Base-by-base conservation (phyloP, 1,139 yeast species). In the Scheffersomyces parashehatae region DNA sequence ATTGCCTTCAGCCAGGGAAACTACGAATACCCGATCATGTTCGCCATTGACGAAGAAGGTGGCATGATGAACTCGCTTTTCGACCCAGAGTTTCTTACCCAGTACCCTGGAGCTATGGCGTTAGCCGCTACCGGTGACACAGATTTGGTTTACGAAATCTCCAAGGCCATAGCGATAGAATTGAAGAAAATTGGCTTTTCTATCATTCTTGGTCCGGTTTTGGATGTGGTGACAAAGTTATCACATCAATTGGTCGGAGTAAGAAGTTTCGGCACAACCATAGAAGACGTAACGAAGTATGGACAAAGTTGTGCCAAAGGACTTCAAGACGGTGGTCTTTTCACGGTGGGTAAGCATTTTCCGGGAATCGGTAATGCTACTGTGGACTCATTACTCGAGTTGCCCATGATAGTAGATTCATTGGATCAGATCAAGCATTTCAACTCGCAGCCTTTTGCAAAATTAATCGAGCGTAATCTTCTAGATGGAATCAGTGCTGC, bases 61-160 rank as follows among this genome's bases (percentile, higher is more conserved):
- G 62, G 73, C 58, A 52, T 79, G 81, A 44, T 80, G 62, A 81
- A 82, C 58, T 73, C 83, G 28, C 64, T 82, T 36, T 79, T 77
- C 54, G 85, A 81, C 52, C 71, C 76, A 4, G 72, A 73, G 9
- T 68, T 64, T 46, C 59, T 82, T 28, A 76, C 83, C 8, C 87
- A 82, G 57, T 80, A 77, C 50, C 88, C 88, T 0, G 81, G 84
- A 3, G 82, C 84, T 13, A 81, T 82, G 85, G 87, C 83, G 3
- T 60, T 82, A 34, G 79, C 82, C 1, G 85, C 87, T 13, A 75
- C 83, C 0, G 77, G 78, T 4, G 77, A 79, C 43, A 58, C 70
- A 10, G 73, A 73, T 9, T 58, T 81, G 48, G 82, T 81, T 4
- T 77, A 75, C 48, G 69, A 80, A 42, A 77, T 81, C 1, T 77